Evolutionary conservation across 1,139 yeast genomes (phyloP), one percentile per base, ranked within the genome.

Genomic region (Geotrichum candidum): DNA sequence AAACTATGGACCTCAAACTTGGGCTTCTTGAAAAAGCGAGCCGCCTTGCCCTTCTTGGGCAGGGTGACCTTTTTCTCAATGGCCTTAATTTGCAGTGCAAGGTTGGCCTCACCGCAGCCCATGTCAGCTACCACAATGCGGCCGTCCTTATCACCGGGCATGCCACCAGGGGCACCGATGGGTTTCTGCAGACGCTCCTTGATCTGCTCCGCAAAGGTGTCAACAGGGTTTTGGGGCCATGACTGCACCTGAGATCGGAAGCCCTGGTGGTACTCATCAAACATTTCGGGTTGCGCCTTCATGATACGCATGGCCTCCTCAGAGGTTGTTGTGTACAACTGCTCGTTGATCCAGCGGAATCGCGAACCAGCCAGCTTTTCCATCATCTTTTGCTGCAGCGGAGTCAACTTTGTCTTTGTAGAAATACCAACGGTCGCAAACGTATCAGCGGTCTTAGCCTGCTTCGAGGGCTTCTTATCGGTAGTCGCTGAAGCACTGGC

Each of bases 221-320:
- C 87, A 18, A 95, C 96, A 0, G 99, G 99, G 72, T 94, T 94
- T 74, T 92, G 96, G 0, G 99, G 99, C 99, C 99, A 94, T 45
- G 91, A 81, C 71, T 88, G 90, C 25, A 94, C 98, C 74, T 94
- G 99, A 5, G 91, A 87, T 68, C 96, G 81, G 80, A 95, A 94
- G 0, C 99, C 99, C 65, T 85, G 87, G 72, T 94, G 99, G 70
- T 94, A 94, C 71, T 92, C 98, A 67, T 90, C 96, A 74, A 92
- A 94, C 67, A 95, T 79, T 33, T 85, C 84, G 0, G 99, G 99
- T 68, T 92, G 96, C 27, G 87, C 84, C 64, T 83, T 77, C 59
- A 95, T 84, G 67, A 95, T 77, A 54, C 81, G 78, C 50, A 90
- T 77, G 0, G 99, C 99, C 38, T 84, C 84, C 15, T 83, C 85